Conservation (phyloP, 257 asterid genomes). For the Penstemon barbatus region DNA sequence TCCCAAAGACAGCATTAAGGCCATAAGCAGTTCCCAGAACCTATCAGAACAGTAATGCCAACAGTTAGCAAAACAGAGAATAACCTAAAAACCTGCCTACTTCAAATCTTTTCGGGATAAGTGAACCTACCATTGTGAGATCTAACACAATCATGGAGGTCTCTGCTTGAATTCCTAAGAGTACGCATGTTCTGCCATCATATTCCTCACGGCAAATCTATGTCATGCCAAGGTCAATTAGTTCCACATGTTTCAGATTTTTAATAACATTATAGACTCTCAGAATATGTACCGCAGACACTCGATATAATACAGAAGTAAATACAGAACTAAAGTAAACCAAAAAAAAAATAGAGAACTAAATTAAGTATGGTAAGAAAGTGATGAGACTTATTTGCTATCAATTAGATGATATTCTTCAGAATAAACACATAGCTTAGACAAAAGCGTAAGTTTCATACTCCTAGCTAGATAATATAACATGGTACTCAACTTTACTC, state of each 20-base stretch:
- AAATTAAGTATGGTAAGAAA: neutral
- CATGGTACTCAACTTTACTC: neutral
- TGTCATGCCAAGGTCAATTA: slow-evolving; percentile 31
- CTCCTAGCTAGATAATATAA: neutral
- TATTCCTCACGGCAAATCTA: slow-evolving; percentile 94
- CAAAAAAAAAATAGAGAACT: neutral
- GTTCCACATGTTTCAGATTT: slow-evolving; percentile 28
- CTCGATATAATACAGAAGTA: neutral
- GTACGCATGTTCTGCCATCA: slow-evolving; percentile 66
- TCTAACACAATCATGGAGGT: slow-evolving; percentile 76
- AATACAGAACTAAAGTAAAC: neutral
- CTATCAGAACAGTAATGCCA: slow-evolving; percentile 49
- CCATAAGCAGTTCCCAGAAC: slow-evolving; percentile 95
- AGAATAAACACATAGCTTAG: neutral
- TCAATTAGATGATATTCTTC: neutral
- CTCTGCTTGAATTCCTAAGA: slow-evolving; percentile 86
- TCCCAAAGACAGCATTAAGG: slow-evolving; percentile 78
- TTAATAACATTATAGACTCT: neutral
- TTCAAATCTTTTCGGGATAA: slow-evolving; percentile 15
- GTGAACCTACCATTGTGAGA: slow-evolving; percentile 75
- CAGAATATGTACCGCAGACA: neutral
- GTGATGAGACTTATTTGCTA: neutral
- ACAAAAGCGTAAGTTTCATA: neutral
- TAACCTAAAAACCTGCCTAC: slow-evolving; percentile 9
- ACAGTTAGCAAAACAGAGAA: slow-evolving; percentile 23